These are phyloP conservation scores for Aspergillus indologenus DNA, from an alignment of 495 filamentous ascomycete species.

Conservation along the genomic window DNA sequence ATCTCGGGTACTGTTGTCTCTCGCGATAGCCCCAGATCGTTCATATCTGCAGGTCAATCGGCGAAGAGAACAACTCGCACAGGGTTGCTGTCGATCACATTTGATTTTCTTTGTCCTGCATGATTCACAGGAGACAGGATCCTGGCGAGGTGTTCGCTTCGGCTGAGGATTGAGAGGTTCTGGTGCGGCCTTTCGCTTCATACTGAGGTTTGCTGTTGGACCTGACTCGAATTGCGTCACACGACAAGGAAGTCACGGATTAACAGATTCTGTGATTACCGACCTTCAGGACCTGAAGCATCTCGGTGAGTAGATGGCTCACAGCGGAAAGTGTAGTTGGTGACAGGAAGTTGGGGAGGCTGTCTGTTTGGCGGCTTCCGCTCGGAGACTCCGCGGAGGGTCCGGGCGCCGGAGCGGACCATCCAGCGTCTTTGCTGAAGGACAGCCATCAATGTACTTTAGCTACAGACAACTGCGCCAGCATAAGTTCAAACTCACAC, in stretches of 20 bases:
- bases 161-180: neutral
- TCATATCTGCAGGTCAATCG: conserved; percentile 34
- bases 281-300: no score
- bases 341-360: neutral
- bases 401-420: conserved; percentile 16
- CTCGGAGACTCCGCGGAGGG: conserved; percentile 28
- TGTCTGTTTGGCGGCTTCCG: no score
- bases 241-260: neutral
- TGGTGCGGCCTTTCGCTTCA: conserved; percentile 27
- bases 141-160: conserved; percentile 36
- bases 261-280: no score
- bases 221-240: neutral
- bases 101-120: conserved; percentile 47
- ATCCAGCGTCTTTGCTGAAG: neutral
- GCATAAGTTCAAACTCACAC: neutral
- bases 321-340: no score
- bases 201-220: conserved; percentile 5
- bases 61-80: conserved; percentile 43
- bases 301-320: no score
- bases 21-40: neutral
- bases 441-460: no score
- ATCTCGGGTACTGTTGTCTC: neutral
- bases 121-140: conserved; percentile 48
- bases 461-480: no score
- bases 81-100: conserved; percentile 43